Percentiles rank a stretch among this genome's conserved stretches.
Evolutionary conservation across 2,329 filamentous ascomycete species (phyloP).

Genomic region (Didymella arachidicola): DNA sequence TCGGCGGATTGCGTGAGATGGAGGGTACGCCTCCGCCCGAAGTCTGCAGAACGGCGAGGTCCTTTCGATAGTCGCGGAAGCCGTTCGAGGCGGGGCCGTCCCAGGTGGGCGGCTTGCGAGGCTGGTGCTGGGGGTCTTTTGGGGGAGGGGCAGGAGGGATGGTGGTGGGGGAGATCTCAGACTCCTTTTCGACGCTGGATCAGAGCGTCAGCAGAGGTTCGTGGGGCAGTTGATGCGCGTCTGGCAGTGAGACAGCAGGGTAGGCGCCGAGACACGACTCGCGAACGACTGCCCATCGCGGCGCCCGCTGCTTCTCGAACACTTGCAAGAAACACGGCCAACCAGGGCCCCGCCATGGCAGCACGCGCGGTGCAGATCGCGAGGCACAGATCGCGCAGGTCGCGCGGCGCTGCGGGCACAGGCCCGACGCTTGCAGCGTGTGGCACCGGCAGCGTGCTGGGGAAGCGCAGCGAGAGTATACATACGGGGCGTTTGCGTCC

Average conservation of each 20-base stretch:
- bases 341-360: constrained; percentile 12
- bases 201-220: constrained; percentile 38
- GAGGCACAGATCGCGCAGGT: constrained; percentile 26
- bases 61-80: constrained; percentile 74
- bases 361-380: constrained; percentile 22
- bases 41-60: constrained; percentile 72
- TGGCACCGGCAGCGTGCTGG: constrained; percentile 16
- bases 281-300: constrained; percentile 25
- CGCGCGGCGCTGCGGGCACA: constrained; percentile 22
- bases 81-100: constrained; percentile 65
- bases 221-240: constrained; percentile 22
- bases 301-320: constrained; percentile 18
- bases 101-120: constrained; percentile 58
- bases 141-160: constrained; percentile 47
- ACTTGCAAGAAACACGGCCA: constrained; percentile 16
- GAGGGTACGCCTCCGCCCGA: constrained; percentile 65
- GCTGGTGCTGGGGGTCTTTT: constrained; percentile 45
- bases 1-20: constrained; percentile 65
- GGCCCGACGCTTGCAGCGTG: background rate
- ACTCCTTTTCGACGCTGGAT: constrained; percentile 55
- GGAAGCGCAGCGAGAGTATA: constrained; percentile 29
- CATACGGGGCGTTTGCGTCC: constrained; percentile 56
- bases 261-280: constrained; percentile 31
- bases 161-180: constrained; percentile 53
- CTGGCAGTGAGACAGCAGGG: constrained; percentile 29